phyloP scores from a whole-genome alignment of 2,329 filamentous ascomycete species.

The Sporothrix globosa region DNA sequence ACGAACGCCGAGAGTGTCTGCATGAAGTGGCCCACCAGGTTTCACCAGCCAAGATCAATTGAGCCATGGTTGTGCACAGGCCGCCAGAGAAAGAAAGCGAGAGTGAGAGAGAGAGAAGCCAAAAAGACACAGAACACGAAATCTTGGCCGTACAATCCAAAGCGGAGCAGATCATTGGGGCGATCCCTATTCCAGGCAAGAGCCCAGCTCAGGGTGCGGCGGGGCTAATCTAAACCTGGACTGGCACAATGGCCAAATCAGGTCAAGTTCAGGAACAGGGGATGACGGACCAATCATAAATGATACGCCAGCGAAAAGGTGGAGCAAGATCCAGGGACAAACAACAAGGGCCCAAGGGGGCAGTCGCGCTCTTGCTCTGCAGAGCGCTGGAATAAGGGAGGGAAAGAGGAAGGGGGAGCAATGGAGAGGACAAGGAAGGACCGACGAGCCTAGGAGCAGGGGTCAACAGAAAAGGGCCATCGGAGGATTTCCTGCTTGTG shows the following conservation, averaged over 20 bases:
- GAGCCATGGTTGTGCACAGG: background rate
- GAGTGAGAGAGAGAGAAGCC: background rate
- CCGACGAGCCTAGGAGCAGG: background rate
- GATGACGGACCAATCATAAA: conserved; percentile 19
- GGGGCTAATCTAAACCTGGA: background rate
- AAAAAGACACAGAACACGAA: background rate
- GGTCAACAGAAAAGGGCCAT: background rate
- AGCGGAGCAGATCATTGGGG: conserved; percentile 4
- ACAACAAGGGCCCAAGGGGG: conserved; percentile 18
- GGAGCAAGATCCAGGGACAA: background rate
- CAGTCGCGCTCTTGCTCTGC: conserved; percentile 2
- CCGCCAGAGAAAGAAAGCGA: background rate
- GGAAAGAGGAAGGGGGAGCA: conserved; percentile 1
- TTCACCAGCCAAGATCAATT: conserved; percentile 16
- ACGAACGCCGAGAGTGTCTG: conserved; percentile 24
- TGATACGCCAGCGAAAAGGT: background rate
- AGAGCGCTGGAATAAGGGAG: background rate
- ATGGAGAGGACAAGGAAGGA: background rate
- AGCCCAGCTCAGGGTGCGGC: background rate
- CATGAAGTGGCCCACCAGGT: background rate
- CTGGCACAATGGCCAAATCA: background rate
- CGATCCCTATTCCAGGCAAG: conserved; percentile 28
- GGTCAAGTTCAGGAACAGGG: conserved; percentile 32
- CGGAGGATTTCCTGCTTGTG: background rate
- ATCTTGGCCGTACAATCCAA: background rate